Percentiles rank a stretch among this genome's conserved stretches.
Evolutionary conservation across 345 rosid species (phyloP).

Genomic region (Rhodamnia argentea): DNA sequence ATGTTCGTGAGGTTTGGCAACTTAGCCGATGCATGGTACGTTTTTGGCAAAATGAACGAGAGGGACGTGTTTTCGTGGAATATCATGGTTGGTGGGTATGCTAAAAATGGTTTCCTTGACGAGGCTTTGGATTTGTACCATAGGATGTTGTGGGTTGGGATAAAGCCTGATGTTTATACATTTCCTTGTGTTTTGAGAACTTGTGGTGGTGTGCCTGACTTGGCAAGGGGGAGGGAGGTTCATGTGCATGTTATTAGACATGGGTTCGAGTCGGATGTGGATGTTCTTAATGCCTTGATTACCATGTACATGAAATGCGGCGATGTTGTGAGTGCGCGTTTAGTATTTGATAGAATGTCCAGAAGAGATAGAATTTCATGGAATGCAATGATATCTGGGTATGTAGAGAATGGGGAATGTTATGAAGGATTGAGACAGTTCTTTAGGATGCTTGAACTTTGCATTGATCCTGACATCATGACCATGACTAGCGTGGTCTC

Average conservation of each 20-base stretch:
- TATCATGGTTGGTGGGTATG: constrained; percentile 78
- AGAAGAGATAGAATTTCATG: constrained; percentile 79
- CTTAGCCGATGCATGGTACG: constrained; percentile 69
- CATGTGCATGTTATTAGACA: constrained; percentile 72
- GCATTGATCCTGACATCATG: constrained; percentile 71
- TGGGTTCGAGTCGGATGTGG: constrained; percentile 65
- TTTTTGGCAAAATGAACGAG: constrained; percentile 71
- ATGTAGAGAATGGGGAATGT: constrained; percentile 66
- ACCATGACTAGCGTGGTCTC: constrained; percentile 77
- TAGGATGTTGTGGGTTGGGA: constrained; percentile 78
- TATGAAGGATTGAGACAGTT: constrained; percentile 58
- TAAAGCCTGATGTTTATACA: constrained; percentile 79
- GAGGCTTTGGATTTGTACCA: constrained; percentile 86
- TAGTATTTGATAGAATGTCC: constrained; percentile 63
- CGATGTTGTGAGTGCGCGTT: constrained; percentile 35
- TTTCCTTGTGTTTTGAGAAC: constrained; percentile 90
- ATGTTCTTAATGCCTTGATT: constrained; percentile 71
- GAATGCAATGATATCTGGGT: constrained; percentile 90
- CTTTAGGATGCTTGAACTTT: constrained; percentile 48
- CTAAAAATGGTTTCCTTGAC: constrained; percentile 70
- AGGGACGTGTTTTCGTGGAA: constrained; percentile 95
- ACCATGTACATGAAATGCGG: constrained; percentile 84
- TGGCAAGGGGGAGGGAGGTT: constrained; percentile 65
- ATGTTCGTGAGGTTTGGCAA: constrained; percentile 87
- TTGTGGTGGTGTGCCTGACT: constrained; percentile 68